These are phyloP conservation scores for Ophiostoma sp. DNA, from an alignment of 2,329 filamentous ascomycete species.

Conservation along the genomic window DNA sequence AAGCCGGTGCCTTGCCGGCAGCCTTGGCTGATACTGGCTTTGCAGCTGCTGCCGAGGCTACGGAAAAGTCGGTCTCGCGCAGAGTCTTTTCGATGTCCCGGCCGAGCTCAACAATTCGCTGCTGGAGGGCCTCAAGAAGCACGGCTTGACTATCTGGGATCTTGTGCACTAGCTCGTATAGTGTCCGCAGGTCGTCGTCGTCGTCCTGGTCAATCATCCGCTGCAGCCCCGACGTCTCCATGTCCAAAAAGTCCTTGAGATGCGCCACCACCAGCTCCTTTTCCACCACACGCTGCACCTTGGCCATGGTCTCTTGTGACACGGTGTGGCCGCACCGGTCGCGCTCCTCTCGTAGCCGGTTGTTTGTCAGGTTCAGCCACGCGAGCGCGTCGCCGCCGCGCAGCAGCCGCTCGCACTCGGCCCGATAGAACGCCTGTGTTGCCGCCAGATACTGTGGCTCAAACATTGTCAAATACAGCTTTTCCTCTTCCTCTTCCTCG, in stretches of 20 bases:
- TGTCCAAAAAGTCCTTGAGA: slow-evolving; percentile 72
- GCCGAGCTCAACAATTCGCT: slow-evolving; percentile 73
- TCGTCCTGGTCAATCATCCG: slow-evolving; percentile 91
- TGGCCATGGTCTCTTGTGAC: slow-evolving; percentile 63
- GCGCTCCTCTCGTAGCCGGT: slow-evolving; percentile 71
- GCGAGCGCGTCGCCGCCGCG: slow-evolving; percentile 72
- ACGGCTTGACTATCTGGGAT: slow-evolving; percentile 70
- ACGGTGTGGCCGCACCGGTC: slow-evolving; percentile 80
- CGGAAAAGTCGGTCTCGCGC: slow-evolving; percentile 51
- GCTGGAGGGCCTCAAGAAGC: slow-evolving; percentile 65
- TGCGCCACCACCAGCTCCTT: slow-evolving; percentile 71
- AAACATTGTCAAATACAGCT: slow-evolving; percentile 78
- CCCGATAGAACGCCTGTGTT: slow-evolving; percentile 67
- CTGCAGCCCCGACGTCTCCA: slow-evolving; percentile 77
- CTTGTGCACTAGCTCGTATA: slow-evolving; percentile 73
- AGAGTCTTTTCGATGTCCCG: slow-evolving; percentile 70
- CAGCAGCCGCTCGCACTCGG: slow-evolving; percentile 69
- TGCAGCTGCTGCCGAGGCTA: slow-evolving; percentile 31
- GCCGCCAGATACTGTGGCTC: slow-evolving; percentile 69
- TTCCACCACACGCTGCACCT: slow-evolving; percentile 73
- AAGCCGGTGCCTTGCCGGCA: slow-evolving; percentile 37
- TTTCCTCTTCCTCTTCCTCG: slow-evolving; percentile 69
- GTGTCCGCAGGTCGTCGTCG: slow-evolving; percentile 67
- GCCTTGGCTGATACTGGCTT: background rate
- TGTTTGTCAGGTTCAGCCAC: slow-evolving; percentile 72